Evolutionary conservation across 2,329 filamentous ascomycete genomes (phyloP).

Genomic region (Colletotrichum sp.): DNA sequence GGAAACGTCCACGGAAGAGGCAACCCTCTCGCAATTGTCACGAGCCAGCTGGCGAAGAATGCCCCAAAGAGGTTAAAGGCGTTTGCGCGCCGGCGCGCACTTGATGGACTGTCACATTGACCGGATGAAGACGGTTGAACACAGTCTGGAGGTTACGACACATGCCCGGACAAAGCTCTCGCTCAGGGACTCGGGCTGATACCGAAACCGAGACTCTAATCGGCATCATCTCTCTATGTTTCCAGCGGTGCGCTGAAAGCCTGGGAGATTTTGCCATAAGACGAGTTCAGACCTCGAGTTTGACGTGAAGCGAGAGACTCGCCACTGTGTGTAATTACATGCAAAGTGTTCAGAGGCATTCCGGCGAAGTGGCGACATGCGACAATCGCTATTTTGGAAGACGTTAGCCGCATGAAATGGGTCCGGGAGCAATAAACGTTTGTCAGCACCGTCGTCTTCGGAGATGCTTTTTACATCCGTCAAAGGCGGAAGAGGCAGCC

Average conservation of each 20-base stretch:
- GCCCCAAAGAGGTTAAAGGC: neutral
- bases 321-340: neutral
- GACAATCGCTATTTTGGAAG: neutral
- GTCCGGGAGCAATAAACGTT: neutral
- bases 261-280: neutral
- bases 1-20: neutral
- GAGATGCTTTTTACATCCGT: neutral
- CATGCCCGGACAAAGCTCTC: neutral
- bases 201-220: neutral
- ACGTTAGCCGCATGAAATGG: neutral
- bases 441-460: neutral
- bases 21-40: neutral
- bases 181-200: neutral
- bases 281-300: neutral
- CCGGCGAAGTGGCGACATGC: neutral
- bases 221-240: neutral
- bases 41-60: neutral
- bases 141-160: neutral
- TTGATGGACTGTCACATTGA: neutral
- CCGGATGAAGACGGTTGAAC: neutral
- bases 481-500: neutral
- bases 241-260: neutral
- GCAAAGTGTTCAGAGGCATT: neutral
- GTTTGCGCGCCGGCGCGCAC: neutral
- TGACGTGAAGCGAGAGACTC: neutral